Evolutionary conservation across 371 early-diverging fungal species (phyloP), one percentile per base, ranked within the genome.

Genomic region (Mortierella sp.): DNA sequence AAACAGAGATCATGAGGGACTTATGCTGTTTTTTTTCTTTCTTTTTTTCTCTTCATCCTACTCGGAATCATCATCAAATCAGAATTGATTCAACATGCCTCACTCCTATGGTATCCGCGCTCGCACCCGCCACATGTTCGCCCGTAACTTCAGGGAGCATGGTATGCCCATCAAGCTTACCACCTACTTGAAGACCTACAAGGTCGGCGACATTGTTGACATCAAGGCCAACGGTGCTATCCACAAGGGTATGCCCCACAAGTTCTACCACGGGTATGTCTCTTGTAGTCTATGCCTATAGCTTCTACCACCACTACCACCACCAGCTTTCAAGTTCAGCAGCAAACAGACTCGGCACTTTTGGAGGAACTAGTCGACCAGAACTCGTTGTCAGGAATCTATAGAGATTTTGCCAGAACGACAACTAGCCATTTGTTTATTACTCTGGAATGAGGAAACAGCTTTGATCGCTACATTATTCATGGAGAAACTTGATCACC

Each of bases 191-290:
- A 90, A 80, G 90, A 78, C 78, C 73, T 78, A 78, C 78, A 78
- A 78, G 78, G 78, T 98, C 81, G 99, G 99, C 62, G 99, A 99
- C 87, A 96, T 97, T 77, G 99, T 99, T 72, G 99, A 99, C 90
- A 96, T 98, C 88, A 96, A 96, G 92, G 97, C 96, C 78, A 96
- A 97, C 90, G 80, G 88, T 85, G 96, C 99, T 77, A 90, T 99
- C 85, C 99, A 99, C 89, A 99, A 98, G 95, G 99, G 99, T 89
- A 98, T 99, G 99, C 99, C 99, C 84, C 99, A 99, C 97, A 99
- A 99, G 93, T 99, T 94, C 95, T 99, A 98, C 94, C 99, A 57
- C 26, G 24, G 43, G 43, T 40, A 40, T 14, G 37, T 37, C 18
- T 32, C 39, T 37, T 12, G 32, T 8, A 35, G 39, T 32, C 39